These are phyloP conservation scores for Pouteria glomerata DNA, from an alignment of 148 eudicot genomes.

Conservation along the genomic window DNA sequence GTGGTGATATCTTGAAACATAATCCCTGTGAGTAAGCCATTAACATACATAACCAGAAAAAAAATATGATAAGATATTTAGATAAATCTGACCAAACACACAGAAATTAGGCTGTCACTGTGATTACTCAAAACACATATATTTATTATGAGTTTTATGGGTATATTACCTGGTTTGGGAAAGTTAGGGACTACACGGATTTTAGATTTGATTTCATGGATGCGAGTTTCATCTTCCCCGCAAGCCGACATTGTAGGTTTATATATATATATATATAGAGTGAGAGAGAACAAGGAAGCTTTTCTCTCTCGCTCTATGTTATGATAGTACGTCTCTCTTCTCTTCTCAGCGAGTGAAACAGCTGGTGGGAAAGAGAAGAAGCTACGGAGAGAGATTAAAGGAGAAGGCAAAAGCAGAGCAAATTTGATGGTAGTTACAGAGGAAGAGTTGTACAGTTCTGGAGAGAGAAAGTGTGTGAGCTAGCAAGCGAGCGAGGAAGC, in stretches of 20 bases:
- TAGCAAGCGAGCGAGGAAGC: too few species aligned
- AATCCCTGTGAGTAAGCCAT: slow-evolving; percentile 41
- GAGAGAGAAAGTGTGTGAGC: not conserved
- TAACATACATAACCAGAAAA: not conserved
- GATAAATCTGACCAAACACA: not conserved
- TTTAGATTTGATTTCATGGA: slow-evolving; percentile 54
- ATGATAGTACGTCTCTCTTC: not conserved
- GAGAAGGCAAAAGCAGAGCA: not conserved
- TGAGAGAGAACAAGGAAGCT: not conserved
- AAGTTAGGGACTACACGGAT: slow-evolving; percentile 79
- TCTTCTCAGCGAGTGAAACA: not conserved
- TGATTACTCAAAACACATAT: too few species aligned
- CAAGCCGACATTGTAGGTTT: slow-evolving; percentile 51
- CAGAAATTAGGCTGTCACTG: too few species aligned
- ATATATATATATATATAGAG: not conserved
- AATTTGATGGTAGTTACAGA: not conserved
- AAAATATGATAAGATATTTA: too few species aligned
- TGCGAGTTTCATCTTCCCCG: slow-evolving; percentile 54
- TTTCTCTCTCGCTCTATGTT: not conserved
- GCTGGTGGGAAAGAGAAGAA: not conserved
- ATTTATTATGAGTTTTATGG: too few species aligned
- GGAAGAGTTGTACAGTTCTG: not conserved
- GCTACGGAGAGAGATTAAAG: not conserved
- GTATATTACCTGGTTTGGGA: slow-evolving; percentile 69
- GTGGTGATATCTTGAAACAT: slow-evolving; percentile 93